Base-by-base conservation (phyloP, 2,329 filamentous ascomycete genomes). In the Colletotrichum somersetense region DNA sequence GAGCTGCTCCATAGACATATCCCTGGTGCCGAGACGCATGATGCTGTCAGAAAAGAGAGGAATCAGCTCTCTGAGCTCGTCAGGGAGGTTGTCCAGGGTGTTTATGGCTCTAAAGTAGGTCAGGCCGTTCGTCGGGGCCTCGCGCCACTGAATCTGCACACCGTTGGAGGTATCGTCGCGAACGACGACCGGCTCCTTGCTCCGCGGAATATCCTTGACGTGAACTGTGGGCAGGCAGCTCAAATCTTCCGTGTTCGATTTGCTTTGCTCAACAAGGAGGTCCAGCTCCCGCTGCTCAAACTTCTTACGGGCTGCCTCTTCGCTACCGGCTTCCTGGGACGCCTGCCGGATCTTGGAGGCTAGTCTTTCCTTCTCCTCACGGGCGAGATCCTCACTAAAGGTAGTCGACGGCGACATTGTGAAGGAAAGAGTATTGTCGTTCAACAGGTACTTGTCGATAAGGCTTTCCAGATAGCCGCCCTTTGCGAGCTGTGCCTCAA, bases 31-130 rank as follows among this genome's bases (percentile, higher is more conserved):
- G 11, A 99, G 88, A 26, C 96, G 92, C 93, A 98, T 96, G 73
- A 99, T 91, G 48, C 93, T 91, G 79, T 97, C 95, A 18, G 93
- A 95, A 79, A 98, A 98, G 0, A 99, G 85, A 0, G 96, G 96
- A 59, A 98, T 89, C 70, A 98, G 86, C 76, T 93, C 87, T 64
- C 96, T 89, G 64, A 98, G 87, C 74, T 98, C 94, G 73, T 96
- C 91, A 0, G 96, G 94, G 18, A 99, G 84, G 73, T 92, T 90
- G 56, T 93, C 88, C 66, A 98, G 86, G 0, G 89, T 87, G 79
- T 97, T 95, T 80, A 98, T 89, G 3, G 94, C 95, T 71, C 95
- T 92, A 85, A 99, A 97, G 80, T 99, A 99, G 1, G 96, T 98
- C 71, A 99, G 84, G 0, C 96, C 96, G 77, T 99, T 99, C 0